These are phyloP conservation scores for Cladosporium sp. DNA, from an alignment of 2,329 filamentous ascomycete genomes.

Conservation along the genomic window DNA sequence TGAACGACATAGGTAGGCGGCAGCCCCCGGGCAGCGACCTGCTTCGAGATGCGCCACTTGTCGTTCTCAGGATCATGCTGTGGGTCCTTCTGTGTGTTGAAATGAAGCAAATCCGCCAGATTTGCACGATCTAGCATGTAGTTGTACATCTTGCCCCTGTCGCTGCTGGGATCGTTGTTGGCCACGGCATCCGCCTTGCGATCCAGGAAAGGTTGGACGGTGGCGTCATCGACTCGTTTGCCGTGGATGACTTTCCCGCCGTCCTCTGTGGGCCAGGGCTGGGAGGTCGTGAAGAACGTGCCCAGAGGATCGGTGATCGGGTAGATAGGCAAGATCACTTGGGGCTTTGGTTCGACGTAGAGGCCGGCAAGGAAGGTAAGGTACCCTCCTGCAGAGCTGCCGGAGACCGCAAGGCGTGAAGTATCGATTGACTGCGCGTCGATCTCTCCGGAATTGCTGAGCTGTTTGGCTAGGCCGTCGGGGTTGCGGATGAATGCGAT, in stretches of 20 bases:
- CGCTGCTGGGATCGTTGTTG: slow-evolving; percentile 16
- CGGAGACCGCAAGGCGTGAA: slow-evolving; percentile 23
- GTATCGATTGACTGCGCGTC: slow-evolving; percentile 16
- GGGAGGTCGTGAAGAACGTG: slow-evolving; percentile 25
- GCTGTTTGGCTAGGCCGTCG: slow-evolving; percentile 13
- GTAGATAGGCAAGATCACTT: slow-evolving; percentile 27
- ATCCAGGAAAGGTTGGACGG: slow-evolving; percentile 20
- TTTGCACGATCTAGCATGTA: slow-evolving; percentile 26
- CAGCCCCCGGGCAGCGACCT: slow-evolving; percentile 19
- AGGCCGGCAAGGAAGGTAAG: slow-evolving; percentile 26
- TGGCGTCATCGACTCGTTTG: slow-evolving; percentile 9
- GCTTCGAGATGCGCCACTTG: slow-evolving; percentile 22
- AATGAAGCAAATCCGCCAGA: slow-evolving; percentile 20
- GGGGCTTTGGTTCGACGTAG: slow-evolving; percentile 27
- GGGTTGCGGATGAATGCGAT: slow-evolving; percentile 23
- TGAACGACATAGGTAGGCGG: slow-evolving; percentile 26
- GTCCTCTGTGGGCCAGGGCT: slow-evolving; percentile 20
- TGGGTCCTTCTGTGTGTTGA: not conserved
- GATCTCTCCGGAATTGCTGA: slow-evolving; percentile 3
- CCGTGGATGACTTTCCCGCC: not conserved
- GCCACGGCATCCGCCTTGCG: slow-evolving; percentile 19
- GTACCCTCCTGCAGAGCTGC: slow-evolving; percentile 27
- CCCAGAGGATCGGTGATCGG: slow-evolving; percentile 30
- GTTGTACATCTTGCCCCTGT: slow-evolving; percentile 21
- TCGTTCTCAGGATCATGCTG: slow-evolving; percentile 16